Conservation (phyloP, 2,329 filamentous ascomycete genomes). For the Cladobotryum protrusum region DNA sequence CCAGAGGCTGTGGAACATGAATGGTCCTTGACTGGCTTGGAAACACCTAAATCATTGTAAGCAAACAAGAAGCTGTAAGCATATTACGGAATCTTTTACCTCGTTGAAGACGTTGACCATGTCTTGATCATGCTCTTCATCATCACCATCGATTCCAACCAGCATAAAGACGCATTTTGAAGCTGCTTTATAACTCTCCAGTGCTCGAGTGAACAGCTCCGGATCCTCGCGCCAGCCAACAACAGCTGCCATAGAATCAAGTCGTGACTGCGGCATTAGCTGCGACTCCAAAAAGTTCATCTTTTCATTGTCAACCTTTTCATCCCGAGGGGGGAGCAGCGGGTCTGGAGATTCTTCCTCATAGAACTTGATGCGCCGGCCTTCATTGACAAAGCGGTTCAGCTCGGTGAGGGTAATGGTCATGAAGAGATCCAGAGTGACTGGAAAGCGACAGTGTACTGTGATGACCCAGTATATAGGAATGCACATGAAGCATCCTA, state of each 20-base stretch:
- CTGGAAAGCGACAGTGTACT: constrained; percentile 18
- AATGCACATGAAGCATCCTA: constrained; percentile 15
- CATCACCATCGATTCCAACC: constrained; percentile 20
- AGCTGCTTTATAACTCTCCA: constrained; percentile 18
- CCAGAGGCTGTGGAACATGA: constrained; percentile 18
- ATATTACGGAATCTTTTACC: constrained; percentile 3
- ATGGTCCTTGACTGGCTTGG: constrained; percentile 15
- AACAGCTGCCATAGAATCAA: constrained; percentile 19
- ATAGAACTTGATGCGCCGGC: constrained; percentile 15
- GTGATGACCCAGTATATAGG: constrained; percentile 16
- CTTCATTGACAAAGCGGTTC: constrained; percentile 18
- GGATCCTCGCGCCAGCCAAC: constrained; percentile 22
- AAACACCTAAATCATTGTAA: constrained; percentile 12
- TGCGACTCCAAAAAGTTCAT: constrained; percentile 9
- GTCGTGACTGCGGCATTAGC: constrained; percentile 3
- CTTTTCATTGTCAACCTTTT: constrained; percentile 13
- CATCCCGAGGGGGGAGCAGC: not conserved
- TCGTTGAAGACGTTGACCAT: constrained; percentile 20
- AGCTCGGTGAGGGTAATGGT: constrained; percentile 17
- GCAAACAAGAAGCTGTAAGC: too few species aligned
- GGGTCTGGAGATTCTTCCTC: constrained; percentile 7
- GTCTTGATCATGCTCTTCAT: constrained; percentile 15
- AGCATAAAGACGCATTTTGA: constrained; percentile 16
- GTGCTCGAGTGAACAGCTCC: constrained; percentile 15
- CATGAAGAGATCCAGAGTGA: constrained; percentile 18